These are phyloP conservation scores for Pyrenophora teres DNA, from an alignment of 2,329 filamentous ascomycete species.

Conservation along the genomic window DNA sequence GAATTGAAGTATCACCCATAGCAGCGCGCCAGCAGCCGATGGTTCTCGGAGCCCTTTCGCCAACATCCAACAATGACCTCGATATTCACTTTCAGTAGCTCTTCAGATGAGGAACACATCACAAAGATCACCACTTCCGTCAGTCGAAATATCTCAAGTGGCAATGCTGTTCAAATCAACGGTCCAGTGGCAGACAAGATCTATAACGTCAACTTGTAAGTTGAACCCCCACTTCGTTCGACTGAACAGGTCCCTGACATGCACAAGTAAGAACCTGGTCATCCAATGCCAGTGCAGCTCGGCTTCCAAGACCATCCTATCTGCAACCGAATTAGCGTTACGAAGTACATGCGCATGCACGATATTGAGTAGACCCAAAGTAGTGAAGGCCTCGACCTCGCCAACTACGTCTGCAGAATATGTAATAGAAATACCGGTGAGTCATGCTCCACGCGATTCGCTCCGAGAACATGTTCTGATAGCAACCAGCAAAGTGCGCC, in stretches of 20 bases:
- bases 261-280: constrained; percentile 3
- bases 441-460: too few relatives aligned
- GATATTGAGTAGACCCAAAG: too few relatives aligned
- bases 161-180: constrained; percentile 7
- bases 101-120: neutral
- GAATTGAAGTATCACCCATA: too few relatives aligned
- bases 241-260: neutral
- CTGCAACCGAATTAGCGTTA: neutral
- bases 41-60: too few relatives aligned
- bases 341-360: too few relatives aligned
- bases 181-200: neutral
- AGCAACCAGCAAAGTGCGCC: too few relatives aligned
- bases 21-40: too few relatives aligned
- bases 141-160: constrained; percentile 7
- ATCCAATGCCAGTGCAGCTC: neutral
- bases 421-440: too few relatives aligned
- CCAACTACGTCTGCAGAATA: too few relatives aligned
- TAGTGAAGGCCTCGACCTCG: too few relatives aligned
- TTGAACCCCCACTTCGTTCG: neutral
- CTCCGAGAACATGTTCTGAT: too few relatives aligned
- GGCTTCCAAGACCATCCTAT: neutral
- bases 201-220: constrained; percentile 9
- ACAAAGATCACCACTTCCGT: neutral
- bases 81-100: neutral
- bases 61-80: neutral